Evolutionary conservation across 768 basidiomycete species (phyloP).

Genomic region (Trametes villosa): DNA sequence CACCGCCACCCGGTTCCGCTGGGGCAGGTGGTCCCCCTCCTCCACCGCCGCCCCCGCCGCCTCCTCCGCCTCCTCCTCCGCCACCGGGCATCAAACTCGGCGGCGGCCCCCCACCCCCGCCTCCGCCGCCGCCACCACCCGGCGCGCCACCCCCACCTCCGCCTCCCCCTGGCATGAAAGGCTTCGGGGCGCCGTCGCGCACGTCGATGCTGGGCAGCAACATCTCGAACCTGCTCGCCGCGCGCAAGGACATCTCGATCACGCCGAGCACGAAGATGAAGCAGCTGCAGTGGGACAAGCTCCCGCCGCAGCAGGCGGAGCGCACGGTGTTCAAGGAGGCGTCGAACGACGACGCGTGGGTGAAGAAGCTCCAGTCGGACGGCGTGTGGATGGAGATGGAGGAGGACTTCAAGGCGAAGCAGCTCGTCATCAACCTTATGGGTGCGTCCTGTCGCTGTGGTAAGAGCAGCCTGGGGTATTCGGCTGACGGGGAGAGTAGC

Average conservation of each 20-base stretch:
- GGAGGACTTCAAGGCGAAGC: slow-evolving; percentile 96
- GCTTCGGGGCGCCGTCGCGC: slow-evolving; percentile 55
- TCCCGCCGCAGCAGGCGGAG: slow-evolving; percentile 84
- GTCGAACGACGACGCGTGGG: slow-evolving; percentile 76
- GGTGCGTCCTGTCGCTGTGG: slow-evolving; percentile 48
- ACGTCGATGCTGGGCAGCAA: slow-evolving; percentile 65
- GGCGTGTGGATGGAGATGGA: slow-evolving; percentile 97
- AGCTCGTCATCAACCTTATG: slow-evolving; percentile 88
- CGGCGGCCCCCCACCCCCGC: slow-evolving; percentile 26
- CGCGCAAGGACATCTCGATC: slow-evolving; percentile 84
- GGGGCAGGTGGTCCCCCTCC: slow-evolving; percentile 32
- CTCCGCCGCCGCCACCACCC: slow-evolving; percentile 44
- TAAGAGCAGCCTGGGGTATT: too few relatives aligned
- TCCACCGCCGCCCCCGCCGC: slow-evolving; percentile 37
- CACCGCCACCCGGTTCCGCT: slow-evolving; percentile 35
- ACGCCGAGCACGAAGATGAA: slow-evolving; percentile 94
- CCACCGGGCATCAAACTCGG: slow-evolving; percentile 17
- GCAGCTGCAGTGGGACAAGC: slow-evolving; percentile 97
- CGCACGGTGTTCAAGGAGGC: slow-evolving; percentile 86
- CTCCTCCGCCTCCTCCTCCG: slow-evolving; percentile 37
- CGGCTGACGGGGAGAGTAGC: slow-evolving; percentile 43
- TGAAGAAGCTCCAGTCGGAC: slow-evolving; percentile 78
- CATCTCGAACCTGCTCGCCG: slow-evolving; percentile 56
- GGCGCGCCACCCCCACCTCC: slow-evolving; percentile 43
- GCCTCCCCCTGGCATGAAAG: slow-evolving; percentile 40